Percentiles rank a stretch among this genome's conserved stretches.
Evolutionary conservation across 306 rosid genomes (phyloP).

Genomic region (Astragalus membranaceus): DNA sequence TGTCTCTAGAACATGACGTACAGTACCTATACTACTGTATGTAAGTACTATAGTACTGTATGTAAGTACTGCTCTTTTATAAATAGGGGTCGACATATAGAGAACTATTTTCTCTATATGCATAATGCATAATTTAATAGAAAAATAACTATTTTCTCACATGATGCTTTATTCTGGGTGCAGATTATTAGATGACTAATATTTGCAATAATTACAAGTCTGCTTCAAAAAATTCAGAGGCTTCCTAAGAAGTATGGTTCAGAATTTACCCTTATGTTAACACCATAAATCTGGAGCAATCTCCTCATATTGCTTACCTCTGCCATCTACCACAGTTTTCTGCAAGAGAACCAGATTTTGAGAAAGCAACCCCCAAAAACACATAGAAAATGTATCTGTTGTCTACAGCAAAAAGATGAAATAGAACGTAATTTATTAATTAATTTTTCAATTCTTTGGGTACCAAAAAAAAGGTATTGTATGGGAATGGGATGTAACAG

Average conservation of each 20-base stretch:
- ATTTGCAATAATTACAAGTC: constrained; percentile 4
- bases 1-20: no score
- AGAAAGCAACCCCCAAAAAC: constrained; percentile 14
- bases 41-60: no score
- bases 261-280: background rate
- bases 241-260: constrained; percentile 4
- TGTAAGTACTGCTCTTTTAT: no score
- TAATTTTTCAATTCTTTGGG: constrained; percentile 28
- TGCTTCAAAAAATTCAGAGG: constrained; percentile 7
- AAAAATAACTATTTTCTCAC: background rate
- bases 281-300: constrained; percentile 10
- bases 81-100: no score
- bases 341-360: constrained; percentile 23
- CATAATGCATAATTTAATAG: no score
- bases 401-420: constrained; percentile 16
- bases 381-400: constrained; percentile 11
- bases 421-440: background rate
- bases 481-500: constrained; percentile 20
- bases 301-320: constrained; percentile 13
- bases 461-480: constrained; percentile 16
- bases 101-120: no score
- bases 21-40: no score
- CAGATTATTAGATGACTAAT: constrained; percentile 24
- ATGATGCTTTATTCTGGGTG: constrained; percentile 26
- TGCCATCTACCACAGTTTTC: background rate